phyloP scores from a whole-genome alignment of 176 grass and related monocot species.

The Oropetium thomaeum region DNA sequence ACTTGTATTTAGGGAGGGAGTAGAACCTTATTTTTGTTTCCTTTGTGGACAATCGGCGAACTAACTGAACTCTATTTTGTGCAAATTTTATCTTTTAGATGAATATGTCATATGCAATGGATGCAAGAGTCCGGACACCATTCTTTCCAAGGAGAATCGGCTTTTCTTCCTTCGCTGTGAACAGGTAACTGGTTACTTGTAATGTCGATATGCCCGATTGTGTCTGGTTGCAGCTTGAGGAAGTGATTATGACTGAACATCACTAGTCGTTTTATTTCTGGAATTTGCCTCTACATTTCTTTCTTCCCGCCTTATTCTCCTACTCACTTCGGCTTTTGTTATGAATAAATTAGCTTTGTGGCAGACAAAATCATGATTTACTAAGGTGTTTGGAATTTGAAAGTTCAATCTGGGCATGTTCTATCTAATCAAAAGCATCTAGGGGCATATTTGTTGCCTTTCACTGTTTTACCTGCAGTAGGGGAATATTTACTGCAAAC shows the following conservation, averaged over 20 bases:
- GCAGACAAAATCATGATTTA: not conserved
- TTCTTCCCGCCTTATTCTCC: not conserved
- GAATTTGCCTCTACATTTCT: not conserved
- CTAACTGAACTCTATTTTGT: not conserved
- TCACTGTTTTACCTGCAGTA: no score
- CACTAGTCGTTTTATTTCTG: not conserved
- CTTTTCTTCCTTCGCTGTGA: conserved; percentile 96
- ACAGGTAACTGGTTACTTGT: conserved; percentile 49
- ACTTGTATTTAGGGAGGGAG: not conserved
- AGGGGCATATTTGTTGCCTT: no score
- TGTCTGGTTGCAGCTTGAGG: not conserved
- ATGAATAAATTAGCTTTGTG: no score
- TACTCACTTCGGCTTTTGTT: no score
- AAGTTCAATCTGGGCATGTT: not conserved
- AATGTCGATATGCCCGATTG: not conserved
- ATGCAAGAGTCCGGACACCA: conserved; percentile 97
- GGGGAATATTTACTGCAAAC: not conserved
- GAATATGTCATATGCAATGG: conserved; percentile 99
- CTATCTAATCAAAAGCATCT: not conserved
- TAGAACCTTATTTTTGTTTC: not conserved
- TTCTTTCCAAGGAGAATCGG: conserved; percentile 98
- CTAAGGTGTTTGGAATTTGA: not conserved
- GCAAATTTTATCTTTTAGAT: conserved; percentile 41
- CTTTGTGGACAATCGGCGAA: not conserved
- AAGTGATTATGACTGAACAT: not conserved